phyloP scores from a whole-genome alignment of 1,284 basidiomycete genomes.

The Termitomyces sp. region DNA sequence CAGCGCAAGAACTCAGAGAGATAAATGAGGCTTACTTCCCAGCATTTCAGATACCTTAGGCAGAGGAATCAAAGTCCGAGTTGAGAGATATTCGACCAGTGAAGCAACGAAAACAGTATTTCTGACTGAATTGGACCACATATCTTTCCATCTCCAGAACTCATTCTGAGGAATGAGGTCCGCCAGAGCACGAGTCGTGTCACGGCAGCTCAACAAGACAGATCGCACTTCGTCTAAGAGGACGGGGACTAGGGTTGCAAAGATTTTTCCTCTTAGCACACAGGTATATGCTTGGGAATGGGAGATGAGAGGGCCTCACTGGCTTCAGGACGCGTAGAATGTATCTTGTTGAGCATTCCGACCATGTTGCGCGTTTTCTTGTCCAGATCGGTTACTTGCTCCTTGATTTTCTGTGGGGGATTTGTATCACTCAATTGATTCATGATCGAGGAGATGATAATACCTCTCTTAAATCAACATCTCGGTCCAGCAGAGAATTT shows the following conservation, averaged over 20 bases:
- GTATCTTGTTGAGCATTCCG: constrained; percentile 68
- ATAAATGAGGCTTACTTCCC: constrained; percentile 46
- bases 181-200: constrained; percentile 46
- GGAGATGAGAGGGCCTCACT: constrained; percentile 35
- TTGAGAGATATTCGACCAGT: constrained; percentile 61
- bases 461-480: constrained; percentile 28
- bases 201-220: constrained; percentile 48
- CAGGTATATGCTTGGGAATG: background rate
- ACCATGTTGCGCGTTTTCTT: constrained; percentile 64
- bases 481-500: constrained; percentile 27
- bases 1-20: constrained; percentile 1
- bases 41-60: constrained; percentile 47
- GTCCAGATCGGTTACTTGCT: constrained; percentile 66
- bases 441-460: constrained; percentile 1
- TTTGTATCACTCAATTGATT: constrained; percentile 1
- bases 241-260: constrained; percentile 43
- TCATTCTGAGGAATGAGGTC: constrained; percentile 61
- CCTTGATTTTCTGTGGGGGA: constrained; percentile 62
- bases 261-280: background rate
- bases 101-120: constrained; percentile 63
- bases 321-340: constrained; percentile 60
- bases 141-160: constrained; percentile 80
- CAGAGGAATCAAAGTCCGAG: constrained; percentile 56
- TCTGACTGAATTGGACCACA: constrained; percentile 65
- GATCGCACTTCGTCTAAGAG: constrained; percentile 55